Percentiles rank a stretch among this genome's conserved stretches.
Evolutionary conservation across 73 alveolate species (phyloP).

Genomic region (Blepharisma japonicum): DNA sequence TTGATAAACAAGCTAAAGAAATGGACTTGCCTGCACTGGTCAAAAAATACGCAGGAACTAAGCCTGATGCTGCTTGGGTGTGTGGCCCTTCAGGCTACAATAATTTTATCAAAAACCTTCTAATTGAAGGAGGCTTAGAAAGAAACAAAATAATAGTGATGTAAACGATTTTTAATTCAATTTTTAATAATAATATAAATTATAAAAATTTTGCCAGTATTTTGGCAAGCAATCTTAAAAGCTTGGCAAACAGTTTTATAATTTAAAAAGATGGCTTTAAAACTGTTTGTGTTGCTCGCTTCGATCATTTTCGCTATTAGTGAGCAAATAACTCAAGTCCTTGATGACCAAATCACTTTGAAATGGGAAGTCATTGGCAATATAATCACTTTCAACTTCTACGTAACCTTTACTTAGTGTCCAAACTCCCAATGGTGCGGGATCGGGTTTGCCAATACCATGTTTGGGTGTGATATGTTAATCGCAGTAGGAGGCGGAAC

Average conservation of each 20-base stretch:
- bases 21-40: neutral
- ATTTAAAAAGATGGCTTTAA: too few relatives aligned
- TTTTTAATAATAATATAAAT: too few relatives aligned
- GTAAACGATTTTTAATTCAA: neutral
- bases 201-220: too few relatives aligned
- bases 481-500: neutral
- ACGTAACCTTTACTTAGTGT: slow-evolving; percentile 1
- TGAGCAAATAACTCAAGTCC: too few relatives aligned
- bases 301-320: too few relatives aligned
- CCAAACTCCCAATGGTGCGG: neutral
- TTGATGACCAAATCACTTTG: slow-evolving; percentile 11
- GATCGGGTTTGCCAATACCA: neutral
- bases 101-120: neutral
- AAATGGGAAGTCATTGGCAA: neutral
- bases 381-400: neutral
- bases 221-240: too few relatives aligned
- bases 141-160: neutral
- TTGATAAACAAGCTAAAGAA: neutral
- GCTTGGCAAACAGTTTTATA: too few relatives aligned
- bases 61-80: slow-evolving; percentile 8
- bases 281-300: too few relatives aligned
- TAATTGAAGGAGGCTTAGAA: neutral
- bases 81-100: slow-evolving; percentile 31
- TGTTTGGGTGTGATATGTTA: slow-evolving; percentile 21
- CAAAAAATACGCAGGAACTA: neutral